A percentile compares a stretch with the other conserved stretches of the same genome.
These are phyloP conservation scores for Hericium coralloides DNA, from an alignment of 768 basidiomycete species.

Conservation along the genomic window DNA sequence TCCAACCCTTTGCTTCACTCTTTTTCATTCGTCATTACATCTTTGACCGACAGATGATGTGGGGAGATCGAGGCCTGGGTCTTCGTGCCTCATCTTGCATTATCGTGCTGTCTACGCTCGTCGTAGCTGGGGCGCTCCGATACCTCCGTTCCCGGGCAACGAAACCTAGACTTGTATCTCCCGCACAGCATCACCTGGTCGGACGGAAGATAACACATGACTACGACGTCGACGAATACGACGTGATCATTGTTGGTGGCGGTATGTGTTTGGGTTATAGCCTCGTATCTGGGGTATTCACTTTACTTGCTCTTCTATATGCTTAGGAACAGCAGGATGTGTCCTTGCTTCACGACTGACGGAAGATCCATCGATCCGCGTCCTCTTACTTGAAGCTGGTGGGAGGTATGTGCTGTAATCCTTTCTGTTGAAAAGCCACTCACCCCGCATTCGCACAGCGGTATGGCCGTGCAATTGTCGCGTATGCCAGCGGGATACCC, in stretches of 20 bases:
- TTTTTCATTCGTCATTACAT: too few relatives aligned
- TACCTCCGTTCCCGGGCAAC: background rate
- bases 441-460: background rate
- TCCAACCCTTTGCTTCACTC: too few relatives aligned
- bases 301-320: background rate
- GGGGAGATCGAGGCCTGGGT: too few relatives aligned
- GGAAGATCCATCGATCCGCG: conserved; percentile 43
- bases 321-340: conserved; percentile 50
- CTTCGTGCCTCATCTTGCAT: too few relatives aligned
- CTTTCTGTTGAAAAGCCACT: background rate
- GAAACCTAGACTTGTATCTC: background rate
- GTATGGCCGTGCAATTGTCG: conserved; percentile 2
- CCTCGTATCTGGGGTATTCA: background rate
- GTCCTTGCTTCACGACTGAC: conserved; percentile 49
- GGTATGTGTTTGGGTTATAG: conserved; percentile 15
- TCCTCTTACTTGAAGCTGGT: conserved; percentile 53
- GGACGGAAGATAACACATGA: background rate
- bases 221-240: conserved; percentile 19
- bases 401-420: conserved; percentile 34
- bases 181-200: background rate
- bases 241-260: conserved; percentile 29
- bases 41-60: too few relatives aligned
- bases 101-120: background rate
- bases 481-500: conserved; percentile 13
- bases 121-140: background rate